Base-by-base conservation (phyloP, 2,329 filamentous ascomycete species). In the Xylaria sp. region DNA sequence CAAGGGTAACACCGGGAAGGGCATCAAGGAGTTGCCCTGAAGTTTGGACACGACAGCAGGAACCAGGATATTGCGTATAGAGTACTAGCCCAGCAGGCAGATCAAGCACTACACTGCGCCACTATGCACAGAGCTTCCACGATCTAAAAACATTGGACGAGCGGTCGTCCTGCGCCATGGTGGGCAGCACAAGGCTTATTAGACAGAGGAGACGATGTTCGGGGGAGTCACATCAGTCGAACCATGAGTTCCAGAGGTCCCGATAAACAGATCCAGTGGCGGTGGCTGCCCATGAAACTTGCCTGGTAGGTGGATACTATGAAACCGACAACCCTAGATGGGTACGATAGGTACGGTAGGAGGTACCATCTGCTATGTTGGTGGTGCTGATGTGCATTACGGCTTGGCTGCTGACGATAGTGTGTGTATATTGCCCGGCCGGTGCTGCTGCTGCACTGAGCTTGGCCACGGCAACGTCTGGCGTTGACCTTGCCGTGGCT, bases 221-320 rank as follows among this genome's bases (percentile, higher is more conserved):
- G 72, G 71, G 72, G 71, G 70, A 70, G 69, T 61, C 68, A 68
- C 57, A 68, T 69, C 71, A 72, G 71, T 71, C 68, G 65, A 75
- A 69, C 68, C 64, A 75, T 69, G 47, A 69, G 64, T 65, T 72
- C 61, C 69, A 67, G 67, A 69, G 65, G 65, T 68, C 65, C 70
- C 63, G 68, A 70, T 73, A 72, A 74, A 75, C 67, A 73, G 74
- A 75, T 75, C 74, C 68, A 72, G 75, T 77, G 77, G 75, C 73
- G 75, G 75, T 78, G 77, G 77, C 77, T 75, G 75, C 71, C 73
- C 34, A 75, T 76, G 77, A 76, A 76, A 78, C 74, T 27, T 73
- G 76, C 74, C 42, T 51, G 77, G 74, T 72, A 73, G 73, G 76
- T 78, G 76, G 76, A 67, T 70, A 73, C 69, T 64, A 73, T 76